Conservation (phyloP, 106 monocot genomes). For the Posidonia australis region DNA sequence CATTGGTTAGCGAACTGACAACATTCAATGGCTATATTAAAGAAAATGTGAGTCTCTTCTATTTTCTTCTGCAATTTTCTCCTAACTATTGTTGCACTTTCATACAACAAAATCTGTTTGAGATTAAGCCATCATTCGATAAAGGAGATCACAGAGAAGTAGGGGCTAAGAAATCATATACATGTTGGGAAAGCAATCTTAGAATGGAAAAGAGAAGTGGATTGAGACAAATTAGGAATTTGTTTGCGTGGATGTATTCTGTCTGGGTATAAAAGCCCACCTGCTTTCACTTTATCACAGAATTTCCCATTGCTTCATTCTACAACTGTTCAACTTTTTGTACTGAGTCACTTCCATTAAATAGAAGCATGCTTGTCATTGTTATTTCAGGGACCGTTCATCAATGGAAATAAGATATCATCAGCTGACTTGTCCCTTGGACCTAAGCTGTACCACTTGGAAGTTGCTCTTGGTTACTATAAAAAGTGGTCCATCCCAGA, state of each 20-base stretch:
- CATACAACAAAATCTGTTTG: neutral
- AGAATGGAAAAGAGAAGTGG: too few species aligned
- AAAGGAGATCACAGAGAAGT: too few species aligned
- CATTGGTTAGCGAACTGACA: slow-evolving; percentile 45
- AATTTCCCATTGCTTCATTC: too few species aligned
- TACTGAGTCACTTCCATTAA: neutral
- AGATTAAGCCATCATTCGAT: too few species aligned
- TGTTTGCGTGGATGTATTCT: too few species aligned
- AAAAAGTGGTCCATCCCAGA: slow-evolving; percentile 91
- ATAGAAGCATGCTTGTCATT: neutral
- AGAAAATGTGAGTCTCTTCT: slow-evolving; percentile 50
- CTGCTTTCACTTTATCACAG: too few species aligned
- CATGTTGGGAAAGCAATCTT: too few species aligned
- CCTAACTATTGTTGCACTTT: neutral
- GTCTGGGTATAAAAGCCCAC: too few species aligned
- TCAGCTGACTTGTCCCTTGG: slow-evolving; percentile 72
- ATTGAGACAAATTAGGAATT: too few species aligned
- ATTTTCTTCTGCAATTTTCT: neutral
- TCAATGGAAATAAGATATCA: slow-evolving; percentile 59
- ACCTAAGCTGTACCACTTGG: slow-evolving; percentile 92
- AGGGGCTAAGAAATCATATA: too few species aligned
- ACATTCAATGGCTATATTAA: slow-evolving; percentile 58
- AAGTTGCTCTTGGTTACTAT: slow-evolving; percentile 73
- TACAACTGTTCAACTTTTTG: neutral
- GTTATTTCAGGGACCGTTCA: slow-evolving; percentile 52